A percentile compares a stretch with the other conserved stretches of the same genome.
Evolutionary conservation across 2,329 filamentous ascomycete species (phyloP).

Genomic region (Akanthomyces lecanii): DNA sequence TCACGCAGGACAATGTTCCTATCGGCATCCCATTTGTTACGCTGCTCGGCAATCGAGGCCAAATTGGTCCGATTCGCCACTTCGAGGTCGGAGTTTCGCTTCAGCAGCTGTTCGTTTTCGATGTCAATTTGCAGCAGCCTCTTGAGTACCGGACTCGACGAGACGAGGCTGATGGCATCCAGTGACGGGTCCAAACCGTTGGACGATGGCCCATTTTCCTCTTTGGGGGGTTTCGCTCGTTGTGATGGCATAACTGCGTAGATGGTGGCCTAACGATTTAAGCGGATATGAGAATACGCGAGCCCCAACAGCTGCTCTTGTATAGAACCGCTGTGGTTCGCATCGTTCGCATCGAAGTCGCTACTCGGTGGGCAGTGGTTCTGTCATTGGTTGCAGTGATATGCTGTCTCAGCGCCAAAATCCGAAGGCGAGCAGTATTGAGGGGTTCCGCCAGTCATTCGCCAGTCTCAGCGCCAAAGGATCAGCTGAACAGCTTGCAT

Average conservation of each 20-base stretch:
- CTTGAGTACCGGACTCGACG: neutral
- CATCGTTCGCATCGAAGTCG: neutral
- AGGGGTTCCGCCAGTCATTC: neutral
- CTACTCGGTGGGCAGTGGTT: neutral
- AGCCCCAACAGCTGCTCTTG: neutral
- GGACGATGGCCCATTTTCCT: neutral
- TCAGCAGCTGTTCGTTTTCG: neutral
- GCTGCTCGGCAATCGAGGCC: neutral
- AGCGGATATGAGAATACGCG: no score
- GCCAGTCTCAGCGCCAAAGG: neutral
- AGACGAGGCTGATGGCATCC: neutral
- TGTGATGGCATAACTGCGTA: neutral
- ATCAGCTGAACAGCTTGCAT: neutral
- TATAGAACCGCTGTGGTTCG: neutral
- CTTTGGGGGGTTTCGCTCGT: neutral
- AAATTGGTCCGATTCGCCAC: neutral
- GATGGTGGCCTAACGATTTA: neutral
- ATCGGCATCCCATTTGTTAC: neutral
- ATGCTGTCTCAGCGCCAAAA: neutral
- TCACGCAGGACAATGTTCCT: neutral
- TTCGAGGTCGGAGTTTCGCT: neutral
- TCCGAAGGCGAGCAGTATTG: neutral
- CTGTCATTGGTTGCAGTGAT: neutral
- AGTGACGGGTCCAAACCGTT: neutral
- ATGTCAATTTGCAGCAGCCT: neutral